phyloP scores from a whole-genome alignment of 257 asterid genomes.

The Solanum clarkiae region DNA sequence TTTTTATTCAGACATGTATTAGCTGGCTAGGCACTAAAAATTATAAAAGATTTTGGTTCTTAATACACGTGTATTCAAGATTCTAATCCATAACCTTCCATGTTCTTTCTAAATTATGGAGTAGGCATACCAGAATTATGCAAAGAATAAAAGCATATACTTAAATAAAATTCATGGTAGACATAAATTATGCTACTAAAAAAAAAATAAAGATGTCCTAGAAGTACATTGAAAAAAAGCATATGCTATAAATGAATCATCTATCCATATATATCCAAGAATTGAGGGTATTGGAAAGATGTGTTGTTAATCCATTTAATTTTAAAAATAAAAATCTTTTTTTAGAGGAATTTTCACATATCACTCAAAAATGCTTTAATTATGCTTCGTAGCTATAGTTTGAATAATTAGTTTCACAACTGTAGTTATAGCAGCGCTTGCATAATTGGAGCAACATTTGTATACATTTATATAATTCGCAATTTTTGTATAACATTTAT shows the following conservation, averaged over 20 bases:
- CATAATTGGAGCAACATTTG: too few species aligned
- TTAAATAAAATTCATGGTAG: background rate
- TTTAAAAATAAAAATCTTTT: background rate
- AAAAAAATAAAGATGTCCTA: background rate
- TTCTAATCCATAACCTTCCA: background rate
- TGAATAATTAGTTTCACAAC: too few species aligned
- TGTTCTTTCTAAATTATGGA: background rate
- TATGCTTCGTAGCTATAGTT: too few species aligned
- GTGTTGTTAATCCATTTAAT: background rate
- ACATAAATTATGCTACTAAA: background rate
- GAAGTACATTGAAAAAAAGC: background rate
- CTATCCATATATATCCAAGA: background rate
- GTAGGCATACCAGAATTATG: background rate
- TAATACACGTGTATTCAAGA: background rate
- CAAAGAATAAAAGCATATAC: background rate
- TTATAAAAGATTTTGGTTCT: background rate
- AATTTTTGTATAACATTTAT: too few species aligned
- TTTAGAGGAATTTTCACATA: too few species aligned
- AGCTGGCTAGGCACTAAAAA: background rate
- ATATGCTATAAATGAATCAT: background rate
- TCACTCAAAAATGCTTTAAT: too few species aligned
- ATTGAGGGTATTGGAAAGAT: background rate
- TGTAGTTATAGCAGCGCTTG: too few species aligned
- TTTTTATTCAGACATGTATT: background rate
- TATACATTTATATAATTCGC: too few species aligned